Percentiles rank a stretch among this genome's conserved stretches.
phyloP scores from a whole-genome alignment of 108 stramenopile species.

The Skeletonema marinoi region DNA sequence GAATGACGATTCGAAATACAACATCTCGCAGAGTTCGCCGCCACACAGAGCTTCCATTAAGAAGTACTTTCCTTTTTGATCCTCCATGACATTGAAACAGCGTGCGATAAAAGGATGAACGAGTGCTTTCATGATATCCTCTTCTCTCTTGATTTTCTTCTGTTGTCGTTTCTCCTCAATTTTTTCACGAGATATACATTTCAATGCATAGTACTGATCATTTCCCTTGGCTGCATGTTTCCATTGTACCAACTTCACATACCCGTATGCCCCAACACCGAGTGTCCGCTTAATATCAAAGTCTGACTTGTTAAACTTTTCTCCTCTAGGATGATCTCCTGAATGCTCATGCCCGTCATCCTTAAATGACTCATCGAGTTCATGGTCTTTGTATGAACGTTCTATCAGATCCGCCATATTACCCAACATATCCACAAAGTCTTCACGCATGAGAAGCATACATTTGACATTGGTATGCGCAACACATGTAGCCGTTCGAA shows the following conservation, averaged over 20 bases:
- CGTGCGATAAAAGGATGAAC: constrained; percentile 64
- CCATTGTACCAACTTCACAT: constrained; percentile 48
- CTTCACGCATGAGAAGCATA: constrained; percentile 63
- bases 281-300: constrained; percentile 54
- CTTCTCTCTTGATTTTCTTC: constrained; percentile 60
- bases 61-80: constrained; percentile 58
- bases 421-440: constrained; percentile 70
- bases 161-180: constrained; percentile 58
- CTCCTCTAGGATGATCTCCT: constrained; percentile 10
- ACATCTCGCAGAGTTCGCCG: constrained; percentile 68
- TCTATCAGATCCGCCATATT: constrained; percentile 57
- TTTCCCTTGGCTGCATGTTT: constrained; percentile 31
- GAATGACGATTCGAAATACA: constrained; percentile 52
- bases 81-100: constrained; percentile 55
- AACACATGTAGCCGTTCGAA: constrained; percentile 55
- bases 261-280: constrained; percentile 59
- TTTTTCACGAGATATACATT: constrained; percentile 56
- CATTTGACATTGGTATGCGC: constrained; percentile 49
- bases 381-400: constrained; percentile 33
- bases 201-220: constrained; percentile 52
- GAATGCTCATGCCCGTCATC: not conserved
- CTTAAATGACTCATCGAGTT: not conserved
- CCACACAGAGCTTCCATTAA: constrained; percentile 70
- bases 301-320: constrained; percentile 32
- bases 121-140: constrained; percentile 52